Evolutionary conservation across 169 alveolate species (phyloP), one percentile per base, ranked within the genome.

Genomic region (Plasmodium berghei): DNA sequence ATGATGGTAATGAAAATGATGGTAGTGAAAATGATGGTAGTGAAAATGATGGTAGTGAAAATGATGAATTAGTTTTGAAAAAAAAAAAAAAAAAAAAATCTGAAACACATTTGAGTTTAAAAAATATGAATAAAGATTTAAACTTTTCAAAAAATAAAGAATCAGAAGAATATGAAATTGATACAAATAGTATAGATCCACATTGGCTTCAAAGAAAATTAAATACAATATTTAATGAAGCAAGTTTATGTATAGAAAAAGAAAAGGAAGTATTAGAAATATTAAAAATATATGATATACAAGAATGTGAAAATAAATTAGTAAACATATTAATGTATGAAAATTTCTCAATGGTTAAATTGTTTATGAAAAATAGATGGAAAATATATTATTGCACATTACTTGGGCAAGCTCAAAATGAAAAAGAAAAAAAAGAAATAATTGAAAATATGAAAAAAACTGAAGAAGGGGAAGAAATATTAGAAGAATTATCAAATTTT

Each of bases 161-260:
- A n/a, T 10, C 3, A n/a, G 91, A 66, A 18, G 55, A 54, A 54
- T 73, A 55, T 49, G 85, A 92, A 26, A 80, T 90, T 40, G 92
- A 87, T 34, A 93, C 93, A n/a, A 95, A 93, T 80, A 93, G 94
- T 73, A 96, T 97, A 26, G 99, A 98, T 91, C 97, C 99, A 9
- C 98, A 96, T 89, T 98, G 99, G 99, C 95, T 98, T 74, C 99
- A 98, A 93, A 93, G 99, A 48, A 98, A 97, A 88, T 92, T 98
- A 40, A 94, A 94, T 70, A 87, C 93, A 70, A 89, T 96, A 16
- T 96, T 92, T 87, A 87, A 91, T 49, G 98, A 95, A 64, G 94
- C 97, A 9, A 92, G 94, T 24, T 40, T 91, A 55, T 96, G 98
- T 12, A 93, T 96, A 49, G 98, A 96, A 22, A 92, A 98, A 5